Evolutionary conservation across 768 basidiomycete species (phyloP).

Genomic region (Kwoniella heveanensis): DNA sequence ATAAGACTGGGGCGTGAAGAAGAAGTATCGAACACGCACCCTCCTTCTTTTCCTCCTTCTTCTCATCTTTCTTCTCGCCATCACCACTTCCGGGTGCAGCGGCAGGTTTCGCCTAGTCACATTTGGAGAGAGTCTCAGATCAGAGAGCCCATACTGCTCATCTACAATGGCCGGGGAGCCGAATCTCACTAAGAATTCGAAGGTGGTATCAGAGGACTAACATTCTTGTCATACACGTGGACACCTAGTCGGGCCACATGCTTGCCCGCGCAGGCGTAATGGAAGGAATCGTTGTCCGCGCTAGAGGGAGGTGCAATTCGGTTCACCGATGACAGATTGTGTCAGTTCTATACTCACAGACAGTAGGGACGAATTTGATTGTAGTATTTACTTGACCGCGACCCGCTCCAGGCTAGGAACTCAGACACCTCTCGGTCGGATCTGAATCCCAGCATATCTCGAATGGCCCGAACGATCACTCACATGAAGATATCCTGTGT

Average conservation of each 20-base stretch:
- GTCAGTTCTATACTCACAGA: too few relatives aligned
- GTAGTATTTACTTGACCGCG: too few relatives aligned
- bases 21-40: constrained; percentile 3
- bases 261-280: constrained; percentile 54
- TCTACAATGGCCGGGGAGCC: neutral
- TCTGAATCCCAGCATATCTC: too few relatives aligned
- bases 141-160: neutral
- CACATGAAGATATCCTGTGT: constrained; percentile 49
- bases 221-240: constrained; percentile 48
- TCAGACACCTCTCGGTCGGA: too few relatives aligned
- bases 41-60: constrained; percentile 20
- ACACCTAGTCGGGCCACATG: constrained; percentile 50
- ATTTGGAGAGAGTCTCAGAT: too few relatives aligned
- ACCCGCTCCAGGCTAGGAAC: too few relatives aligned
- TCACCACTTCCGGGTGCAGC: constrained; percentile 18
- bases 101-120: constrained; percentile 18
- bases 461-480: too few relatives aligned
- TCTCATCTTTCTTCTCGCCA: constrained; percentile 8
- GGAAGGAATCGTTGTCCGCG: constrained; percentile 53
- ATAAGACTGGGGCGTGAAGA: neutral
- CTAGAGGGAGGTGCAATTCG: constrained; percentile 23
- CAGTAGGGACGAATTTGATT: too few relatives aligned
- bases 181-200: neutral
- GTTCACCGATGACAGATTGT: too few relatives aligned
- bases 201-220: constrained; percentile 20